Evolutionary conservation across 1,284 basidiomycete species (phyloP).

Genomic region (Ustilago esculenta): DNA sequence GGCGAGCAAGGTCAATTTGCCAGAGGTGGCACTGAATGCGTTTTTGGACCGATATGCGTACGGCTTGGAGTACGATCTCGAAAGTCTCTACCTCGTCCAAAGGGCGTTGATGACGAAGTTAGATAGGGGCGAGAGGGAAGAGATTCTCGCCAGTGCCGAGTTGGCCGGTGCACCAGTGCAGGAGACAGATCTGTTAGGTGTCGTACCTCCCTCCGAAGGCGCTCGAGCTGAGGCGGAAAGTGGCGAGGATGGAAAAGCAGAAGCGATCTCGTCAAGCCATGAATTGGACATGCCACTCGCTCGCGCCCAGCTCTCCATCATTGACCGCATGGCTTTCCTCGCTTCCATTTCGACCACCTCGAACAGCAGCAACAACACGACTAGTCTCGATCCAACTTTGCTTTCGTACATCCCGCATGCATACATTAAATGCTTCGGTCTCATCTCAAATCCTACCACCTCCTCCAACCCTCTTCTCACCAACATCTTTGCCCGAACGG

Average conservation of each 20-base stretch:
- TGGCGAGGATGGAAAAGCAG: slow-evolving; percentile 17
- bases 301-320: slow-evolving; percentile 23
- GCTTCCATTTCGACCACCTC: slow-evolving; percentile 10
- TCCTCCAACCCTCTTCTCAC: slow-evolving; percentile 17
- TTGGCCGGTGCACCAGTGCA: slow-evolving; percentile 24
- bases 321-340: slow-evolving; percentile 38
- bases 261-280: slow-evolving; percentile 13
- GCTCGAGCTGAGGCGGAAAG: not conserved
- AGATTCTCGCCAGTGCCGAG: slow-evolving; percentile 20
- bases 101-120: slow-evolving; percentile 15
- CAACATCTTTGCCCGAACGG: slow-evolving; percentile 5
- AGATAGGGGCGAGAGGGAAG: not conserved
- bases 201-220: not conserved
- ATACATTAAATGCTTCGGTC: slow-evolving; percentile 24
- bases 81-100: slow-evolving; percentile 23
- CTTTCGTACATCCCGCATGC: slow-evolving; percentile 20
- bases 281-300: slow-evolving; percentile 38
- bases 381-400: slow-evolving; percentile 17
- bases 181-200: no score
- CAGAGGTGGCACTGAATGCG: slow-evolving; percentile 37
- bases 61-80: slow-evolving; percentile 32
- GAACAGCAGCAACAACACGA: no score
- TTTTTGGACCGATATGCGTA: slow-evolving; percentile 32
- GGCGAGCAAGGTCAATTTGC: slow-evolving; percentile 8
- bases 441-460: not conserved